Percentiles rank a stretch among this genome's conserved stretches.
Conservation (phyloP, 495 filamentous ascomycete species). For the Articulospora tetracladia region DNA sequence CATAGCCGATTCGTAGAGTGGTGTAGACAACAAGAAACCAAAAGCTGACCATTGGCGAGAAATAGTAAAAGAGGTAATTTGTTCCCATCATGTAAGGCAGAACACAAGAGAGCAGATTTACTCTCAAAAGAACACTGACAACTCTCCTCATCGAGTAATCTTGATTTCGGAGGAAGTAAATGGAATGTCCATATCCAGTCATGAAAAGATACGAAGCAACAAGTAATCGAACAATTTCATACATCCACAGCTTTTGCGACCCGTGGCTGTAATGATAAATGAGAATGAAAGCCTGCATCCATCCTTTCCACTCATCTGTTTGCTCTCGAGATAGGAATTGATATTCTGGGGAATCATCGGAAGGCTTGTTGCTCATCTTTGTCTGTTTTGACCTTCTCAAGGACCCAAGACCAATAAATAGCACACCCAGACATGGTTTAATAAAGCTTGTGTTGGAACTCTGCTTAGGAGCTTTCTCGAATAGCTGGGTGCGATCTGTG, state of each 20-base stretch:
- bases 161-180: slow-evolving; percentile 47
- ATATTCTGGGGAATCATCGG: slow-evolving; percentile 17
- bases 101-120: slow-evolving; percentile 49
- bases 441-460: slow-evolving; percentile 39
- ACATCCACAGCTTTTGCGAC: slow-evolving; percentile 46
- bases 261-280: slow-evolving; percentile 55
- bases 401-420: slow-evolving; percentile 35
- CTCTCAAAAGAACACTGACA: slow-evolving; percentile 44
- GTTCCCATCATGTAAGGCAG: slow-evolving; percentile 57
- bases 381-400: slow-evolving; percentile 27
- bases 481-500: slow-evolving; percentile 51
- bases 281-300: slow-evolving; percentile 57
- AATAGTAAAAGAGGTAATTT: slow-evolving; percentile 56
- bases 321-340: slow-evolving; percentile 48
- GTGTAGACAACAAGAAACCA: slow-evolving; percentile 55
- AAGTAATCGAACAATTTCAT: slow-evolving; percentile 48
- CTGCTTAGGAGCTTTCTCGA: slow-evolving; percentile 54
- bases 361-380: background rate
- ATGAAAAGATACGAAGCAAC: slow-evolving; percentile 61
- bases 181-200: slow-evolving; percentile 55
- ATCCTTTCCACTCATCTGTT: slow-evolving; percentile 62
- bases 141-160: slow-evolving; percentile 53
- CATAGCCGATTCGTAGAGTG: slow-evolving; percentile 38
- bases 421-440: slow-evolving; percentile 26
- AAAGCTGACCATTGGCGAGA: slow-evolving; percentile 53